A percentile compares a stretch with the other conserved stretches of the same genome.
Conservation (phyloP, 257 asterid genomes). For the Lithospermum erythrorhizon region DNA sequence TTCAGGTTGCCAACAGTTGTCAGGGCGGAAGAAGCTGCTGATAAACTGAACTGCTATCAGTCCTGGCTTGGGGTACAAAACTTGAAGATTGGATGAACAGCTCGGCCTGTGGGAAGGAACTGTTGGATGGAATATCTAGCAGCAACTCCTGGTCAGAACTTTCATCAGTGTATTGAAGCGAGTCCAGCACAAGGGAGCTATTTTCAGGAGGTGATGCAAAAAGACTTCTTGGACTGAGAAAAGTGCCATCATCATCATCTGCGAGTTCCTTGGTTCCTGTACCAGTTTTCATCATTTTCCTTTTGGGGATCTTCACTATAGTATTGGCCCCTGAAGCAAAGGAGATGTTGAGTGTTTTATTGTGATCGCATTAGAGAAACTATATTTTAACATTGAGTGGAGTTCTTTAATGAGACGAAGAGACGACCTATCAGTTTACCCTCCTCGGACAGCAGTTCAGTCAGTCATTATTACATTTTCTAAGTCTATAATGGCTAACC, state of each 20-base stretch:
- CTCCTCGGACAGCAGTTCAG: too few relatives aligned
- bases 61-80: slow-evolving; percentile 48
- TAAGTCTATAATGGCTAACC: slow-evolving; percentile 25
- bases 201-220: slow-evolving; percentile 40
- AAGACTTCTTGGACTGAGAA: slow-evolving; percentile 38
- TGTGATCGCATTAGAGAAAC: too few relatives aligned
- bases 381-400: too few relatives aligned
- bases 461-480: background rate
- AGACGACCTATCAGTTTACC: too few relatives aligned
- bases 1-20: slow-evolving; percentile 9
- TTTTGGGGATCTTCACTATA: slow-evolving; percentile 42
- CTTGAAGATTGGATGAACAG: slow-evolving; percentile 40
- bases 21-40: slow-evolving; percentile 34
- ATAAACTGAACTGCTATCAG: slow-evolving; percentile 50
- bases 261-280: slow-evolving; percentile 33
- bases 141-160: slow-evolving; percentile 56
- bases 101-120: slow-evolving; percentile 71
- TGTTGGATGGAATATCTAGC: slow-evolving; percentile 53
- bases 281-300: slow-evolving; percentile 24
- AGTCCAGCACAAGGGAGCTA: slow-evolving; percentile 39
- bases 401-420: too few relatives aligned
- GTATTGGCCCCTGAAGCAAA: slow-evolving; percentile 42
- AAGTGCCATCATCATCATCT: slow-evolving; percentile 27
- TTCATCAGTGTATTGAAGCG: slow-evolving; percentile 29
- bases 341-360: slow-evolving; percentile 2